Base-by-base conservation (phyloP, 768 basidiomycete species). In the Strobilomyces echinocephalus region DNA sequence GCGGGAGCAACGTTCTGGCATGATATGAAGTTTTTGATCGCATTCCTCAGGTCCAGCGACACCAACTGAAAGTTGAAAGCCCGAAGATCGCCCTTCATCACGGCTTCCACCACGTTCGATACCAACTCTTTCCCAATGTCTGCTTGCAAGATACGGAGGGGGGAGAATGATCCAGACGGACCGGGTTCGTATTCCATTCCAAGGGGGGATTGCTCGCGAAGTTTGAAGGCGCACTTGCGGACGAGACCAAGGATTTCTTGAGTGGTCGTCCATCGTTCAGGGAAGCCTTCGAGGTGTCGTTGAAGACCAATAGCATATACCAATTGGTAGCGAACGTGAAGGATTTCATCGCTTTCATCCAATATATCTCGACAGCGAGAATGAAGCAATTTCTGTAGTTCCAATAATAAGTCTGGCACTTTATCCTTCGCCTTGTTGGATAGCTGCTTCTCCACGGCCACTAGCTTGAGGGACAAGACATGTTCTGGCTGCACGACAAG, bases 11-110 rank as follows among this genome's bases (percentile, higher is more conserved):
- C 36, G 3, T 57, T 46, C n/a, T 52, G 54, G 35, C 12, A 18
- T 0, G 63, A 60, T 45, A 71, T 60, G 44, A 71, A 72, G 5
- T 18, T 35, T 34, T 20, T 36, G 26, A 70, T 55, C 0, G 57
- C 56, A 1, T 31, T 39, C 18, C 45, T 44, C 0, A 67, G 21
- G 2, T 10, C 8, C 8, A n/a, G 15, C n/a, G 12, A 40, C 14
- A 54, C 49, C 12, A 52, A 54, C 28, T 34, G 38, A 42, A 67
- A 63, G 40, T 20, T 58, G 28, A 59, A 40, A 30, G 55, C 46
- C 5, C 57, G 57, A 46, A 71, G 54, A 0, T 21, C 31, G 0
- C 54, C 56, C 0, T 53, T 38, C 8, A 64, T 47, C 1, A 70
- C 28, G 39, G 61, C 56, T 28, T 55, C 14, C 1, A 56, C 47